These are phyloP conservation scores for Coemansia sp. DNA, from an alignment of 192 early-diverging fungal genomes.

Conservation along the genomic window DNA sequence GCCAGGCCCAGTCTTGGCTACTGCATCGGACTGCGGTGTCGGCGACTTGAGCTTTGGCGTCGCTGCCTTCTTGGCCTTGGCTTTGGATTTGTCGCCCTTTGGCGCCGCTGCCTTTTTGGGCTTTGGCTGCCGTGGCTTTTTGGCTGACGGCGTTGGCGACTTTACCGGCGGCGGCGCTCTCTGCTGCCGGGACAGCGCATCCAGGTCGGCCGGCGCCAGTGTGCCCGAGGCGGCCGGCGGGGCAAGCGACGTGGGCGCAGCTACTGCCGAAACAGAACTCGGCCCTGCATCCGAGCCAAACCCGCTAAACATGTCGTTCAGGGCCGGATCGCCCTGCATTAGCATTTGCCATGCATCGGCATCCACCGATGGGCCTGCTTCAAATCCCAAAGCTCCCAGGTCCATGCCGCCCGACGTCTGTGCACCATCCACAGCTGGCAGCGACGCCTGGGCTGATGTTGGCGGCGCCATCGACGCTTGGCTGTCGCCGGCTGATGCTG, in stretches of 20 bases:
- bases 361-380: slow-evolving; percentile 34
- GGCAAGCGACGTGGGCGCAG: not conserved
- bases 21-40: slow-evolving; percentile 25
- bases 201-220: slow-evolving; percentile 43
- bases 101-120: slow-evolving; percentile 29
- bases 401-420: slow-evolving; percentile 13
- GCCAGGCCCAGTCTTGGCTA: not conserved
- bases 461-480: not conserved
- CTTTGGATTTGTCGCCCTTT: slow-evolving; percentile 23
- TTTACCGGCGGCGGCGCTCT: slow-evolving; percentile 13
- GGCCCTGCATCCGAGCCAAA: not conserved
- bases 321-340: slow-evolving; percentile 34
- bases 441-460: not conserved
- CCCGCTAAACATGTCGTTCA: slow-evolving; percentile 31
- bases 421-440: not conserved
- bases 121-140: slow-evolving; percentile 46
- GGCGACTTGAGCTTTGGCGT: slow-evolving; percentile 54
- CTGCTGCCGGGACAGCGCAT: slow-evolving; percentile 20
- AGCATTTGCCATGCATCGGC: slow-evolving; percentile 41
- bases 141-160: slow-evolving; percentile 28
- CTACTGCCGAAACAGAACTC: not conserved
- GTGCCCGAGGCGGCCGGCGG: slow-evolving; percentile 19
- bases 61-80: slow-evolving; percentile 31
- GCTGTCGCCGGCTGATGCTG: slow-evolving; percentile 16
- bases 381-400: slow-evolving; percentile 33